phyloP scores from a whole-genome alignment of 2,329 filamentous ascomycete species.

The Plenodomus lindquistii region DNA sequence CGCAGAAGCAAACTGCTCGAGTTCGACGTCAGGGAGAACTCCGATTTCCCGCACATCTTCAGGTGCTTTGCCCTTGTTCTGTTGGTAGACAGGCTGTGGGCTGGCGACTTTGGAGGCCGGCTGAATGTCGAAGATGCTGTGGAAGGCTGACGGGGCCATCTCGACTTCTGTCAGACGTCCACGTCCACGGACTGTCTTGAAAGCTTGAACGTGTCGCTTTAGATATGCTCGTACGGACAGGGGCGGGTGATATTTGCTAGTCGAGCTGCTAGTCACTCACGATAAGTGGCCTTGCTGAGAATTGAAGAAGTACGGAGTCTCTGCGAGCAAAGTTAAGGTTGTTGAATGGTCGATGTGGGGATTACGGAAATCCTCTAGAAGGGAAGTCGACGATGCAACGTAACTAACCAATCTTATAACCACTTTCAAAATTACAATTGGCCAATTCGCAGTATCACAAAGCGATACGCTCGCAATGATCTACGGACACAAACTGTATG shows the following conservation, averaged over 20 bases:
- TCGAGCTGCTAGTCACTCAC: not conserved
- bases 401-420: slow-evolving; percentile 9
- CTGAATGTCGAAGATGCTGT: slow-evolving; percentile 50
- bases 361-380: slow-evolving; percentile 1
- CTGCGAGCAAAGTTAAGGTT: not conserved
- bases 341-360: slow-evolving; percentile 1
- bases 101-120: slow-evolving; percentile 39
- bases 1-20: slow-evolving; percentile 32
- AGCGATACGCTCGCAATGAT: not conserved
- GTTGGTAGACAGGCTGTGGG: slow-evolving; percentile 44
- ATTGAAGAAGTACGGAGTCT: not conserved
- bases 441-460: slow-evolving; percentile 20
- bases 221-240: not conserved
- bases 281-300: not conserved
- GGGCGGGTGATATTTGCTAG: not conserved
- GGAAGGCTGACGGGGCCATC: slow-evolving; percentile 45
- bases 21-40: slow-evolving; percentile 37
- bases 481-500: not conserved
- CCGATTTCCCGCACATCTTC: slow-evolving; percentile 18
- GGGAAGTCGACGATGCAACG: slow-evolving; percentile 7
- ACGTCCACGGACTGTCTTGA: not conserved
- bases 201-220: not conserved
- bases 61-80: slow-evolving; percentile 17
- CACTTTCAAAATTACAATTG: slow-evolving; percentile 15
- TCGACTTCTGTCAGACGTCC: slow-evolving; percentile 4